Evolutionary conservation across 163 green algal species (phyloP), one percentile per base, ranked within the genome.

Genomic region (Chlorella variabilis): DNA sequence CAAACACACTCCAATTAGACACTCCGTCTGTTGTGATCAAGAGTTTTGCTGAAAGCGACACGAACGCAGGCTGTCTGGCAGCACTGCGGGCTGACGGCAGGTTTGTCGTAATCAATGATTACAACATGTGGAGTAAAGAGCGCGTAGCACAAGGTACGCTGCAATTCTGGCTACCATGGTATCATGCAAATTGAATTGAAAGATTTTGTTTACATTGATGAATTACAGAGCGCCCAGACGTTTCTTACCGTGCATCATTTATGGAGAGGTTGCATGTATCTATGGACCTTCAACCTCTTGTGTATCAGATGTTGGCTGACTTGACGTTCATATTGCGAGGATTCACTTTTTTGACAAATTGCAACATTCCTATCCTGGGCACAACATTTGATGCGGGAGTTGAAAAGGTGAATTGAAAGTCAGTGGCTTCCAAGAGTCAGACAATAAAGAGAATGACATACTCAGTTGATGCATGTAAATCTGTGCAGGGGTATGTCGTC

Each of bases 91-190:
- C 27, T 17, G 89, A 87, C 59, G 92, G 89, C 0, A 51, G 76
- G 1, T 90, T 95, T 81, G 81, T 94, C 21, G 94, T 98, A 87
- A 94, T 98, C 67, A 89, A 91, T 75, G 98, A 98, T 91, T 89
- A 94, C 51, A 93, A 94, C 88, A 95, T 97, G 65, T 96, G 92
- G 92, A 88, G 75, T 27, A 65, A 80, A 2, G 74, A 66, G 3
- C 84, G 88, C 13, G 82, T 92, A 31, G 59, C 78, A 42, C 77
- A 90, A 76, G 82, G 78, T 78, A 54, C 25, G 25, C n/a, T 34
- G 18, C n/a, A n/a, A n/a, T n/a, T n/a, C n/a, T n/a, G n/a, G n/a
- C n/a, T n/a, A n/a, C n/a, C n/a, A n/a, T n/a, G n/a, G n/a, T n/a
- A n/a, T n/a, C n/a, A n/a, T n/a, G n/a, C n/a, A n/a, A n/a, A n/a